Base-by-base conservation (phyloP, 257 asterid species). In the Linderniella brevidens region DNA sequence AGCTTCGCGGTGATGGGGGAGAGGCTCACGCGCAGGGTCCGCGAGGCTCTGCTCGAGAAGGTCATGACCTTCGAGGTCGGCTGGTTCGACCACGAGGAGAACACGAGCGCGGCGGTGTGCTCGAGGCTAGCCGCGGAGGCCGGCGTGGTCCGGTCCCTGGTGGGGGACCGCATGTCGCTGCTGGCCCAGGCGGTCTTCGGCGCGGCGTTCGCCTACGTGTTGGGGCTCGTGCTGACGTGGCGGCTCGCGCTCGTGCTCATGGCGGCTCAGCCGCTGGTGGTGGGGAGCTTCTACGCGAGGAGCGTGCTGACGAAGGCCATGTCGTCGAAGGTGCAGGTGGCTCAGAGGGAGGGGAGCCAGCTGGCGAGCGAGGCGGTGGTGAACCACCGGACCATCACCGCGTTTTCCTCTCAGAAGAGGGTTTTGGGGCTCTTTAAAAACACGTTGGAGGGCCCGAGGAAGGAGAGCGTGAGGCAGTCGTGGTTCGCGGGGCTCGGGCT, bases 1-100 rank as follows among this genome's bases (percentile, higher is more conserved):
- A 80, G 64, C 47, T 88, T 88, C 57, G 96, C 92, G 3, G 82
- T 83, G 52, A 88, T 88, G 98, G 98, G 98, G 38, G 98, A 88
- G 58, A 32, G 73, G 39, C 52, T 84, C 70, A 88, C 98, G 0
- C 84, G 69, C 67, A 79, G 98, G 52, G 70, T 88, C 48, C 60
- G 98, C 41, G 94, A 80, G 58, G 73, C 74, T 39, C 78, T 84
- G 93, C 49, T 88, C 49, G 64, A 86, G 0, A 88, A 88, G 73
- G 77, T 88, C 40, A 90, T 88, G 46, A 84, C 93, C 0, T 88
- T 88, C 14, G 96, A 88, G 67, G 62, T 84, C 1, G 96, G 87
- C 25, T 88, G 98, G 98, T 88, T 80, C 14, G 98, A 88, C 53
- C 62, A 68, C 53, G 93, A 84, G 13, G 87, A 84, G 64, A 84